Evolutionary conservation across 805 yeast genomes (phyloP).

Genomic region (Saturnispora serradocipensis): DNA sequence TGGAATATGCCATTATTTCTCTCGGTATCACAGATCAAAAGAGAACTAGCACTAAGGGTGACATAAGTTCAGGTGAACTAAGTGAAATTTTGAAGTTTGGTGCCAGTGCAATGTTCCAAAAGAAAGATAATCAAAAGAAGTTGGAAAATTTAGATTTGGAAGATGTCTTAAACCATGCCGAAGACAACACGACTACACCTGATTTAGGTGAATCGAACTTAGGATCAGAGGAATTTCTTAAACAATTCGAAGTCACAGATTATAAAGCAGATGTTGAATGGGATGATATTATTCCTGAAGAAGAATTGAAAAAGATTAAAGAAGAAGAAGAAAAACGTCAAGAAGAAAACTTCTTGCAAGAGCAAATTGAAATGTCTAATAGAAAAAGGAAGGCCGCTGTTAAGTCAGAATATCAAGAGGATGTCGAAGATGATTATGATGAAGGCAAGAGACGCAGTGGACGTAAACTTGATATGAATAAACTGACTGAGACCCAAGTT

Average conservation of each 20-base stretch:
- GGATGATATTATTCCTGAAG: slow-evolving; percentile 98
- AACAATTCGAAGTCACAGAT: slow-evolving; percentile 96
- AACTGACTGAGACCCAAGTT: slow-evolving; percentile 76
- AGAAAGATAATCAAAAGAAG: slow-evolving; percentile 87
- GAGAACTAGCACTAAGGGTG: slow-evolving; percentile 45
- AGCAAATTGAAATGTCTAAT: slow-evolving; percentile 80
- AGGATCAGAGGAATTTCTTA: slow-evolving; percentile 96
- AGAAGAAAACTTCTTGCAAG: slow-evolving; percentile 80
- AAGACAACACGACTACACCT: slow-evolving; percentile 93
- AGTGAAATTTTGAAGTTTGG: slow-evolving; percentile 94
- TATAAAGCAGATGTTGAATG: slow-evolving; percentile 97
- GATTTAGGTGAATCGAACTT: slow-evolving; percentile 95
- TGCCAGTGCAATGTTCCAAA: slow-evolving; percentile 96
- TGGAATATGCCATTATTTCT: slow-evolving; percentile 95
- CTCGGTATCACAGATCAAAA: slow-evolving; percentile 81
- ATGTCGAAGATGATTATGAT: slow-evolving; percentile 31
- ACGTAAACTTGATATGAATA: slow-evolving; percentile 33
- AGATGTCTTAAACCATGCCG: slow-evolving; percentile 93
- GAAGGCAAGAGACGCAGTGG: slow-evolving; percentile 26
- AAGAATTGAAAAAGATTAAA: slow-evolving; percentile 78
- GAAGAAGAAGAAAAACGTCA: slow-evolving; percentile 81
- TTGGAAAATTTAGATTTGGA: slow-evolving; percentile 91
- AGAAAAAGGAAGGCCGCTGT: slow-evolving; percentile 66
- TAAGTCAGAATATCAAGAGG: slow-evolving; percentile 36
- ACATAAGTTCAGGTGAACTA: slow-evolving; percentile 77